These are phyloP conservation scores for Betula pendula DNA, from an alignment of 306 rosid species.

Conservation along the genomic window DNA sequence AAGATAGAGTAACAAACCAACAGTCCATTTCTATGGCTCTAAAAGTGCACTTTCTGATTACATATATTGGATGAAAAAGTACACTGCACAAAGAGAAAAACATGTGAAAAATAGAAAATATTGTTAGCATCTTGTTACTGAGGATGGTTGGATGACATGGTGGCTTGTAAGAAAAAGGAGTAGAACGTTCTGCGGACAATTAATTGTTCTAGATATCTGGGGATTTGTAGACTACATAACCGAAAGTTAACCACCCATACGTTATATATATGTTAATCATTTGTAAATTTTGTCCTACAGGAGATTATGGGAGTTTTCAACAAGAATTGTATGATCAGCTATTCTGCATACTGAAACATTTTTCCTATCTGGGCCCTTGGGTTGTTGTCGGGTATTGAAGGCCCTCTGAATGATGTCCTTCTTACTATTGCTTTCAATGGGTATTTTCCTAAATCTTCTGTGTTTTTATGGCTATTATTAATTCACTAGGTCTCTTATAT, in stretches of 20 bases:
- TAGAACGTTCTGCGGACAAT: background rate
- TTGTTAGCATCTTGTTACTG: background rate
- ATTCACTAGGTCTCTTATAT: too few species aligned
- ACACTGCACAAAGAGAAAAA: too few species aligned
- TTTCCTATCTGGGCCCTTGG: constrained; percentile 16
- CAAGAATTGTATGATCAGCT: constrained; percentile 47
- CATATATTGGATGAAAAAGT: too few species aligned
- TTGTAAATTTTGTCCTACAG: constrained; percentile 6
- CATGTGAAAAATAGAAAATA: background rate
- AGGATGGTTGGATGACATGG: background rate
- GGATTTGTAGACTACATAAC: background rate
- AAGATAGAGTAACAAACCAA: background rate
- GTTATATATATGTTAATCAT: background rate
- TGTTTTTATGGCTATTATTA: too few species aligned
- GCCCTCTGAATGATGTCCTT: constrained; percentile 2
- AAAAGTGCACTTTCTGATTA: too few species aligned
- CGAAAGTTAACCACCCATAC: background rate
- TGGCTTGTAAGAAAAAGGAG: background rate
- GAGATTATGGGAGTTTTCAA: constrained; percentile 48
- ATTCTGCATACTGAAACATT: constrained; percentile 33
- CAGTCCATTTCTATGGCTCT: background rate
- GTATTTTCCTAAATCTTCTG: background rate
- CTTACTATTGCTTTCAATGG: background rate
- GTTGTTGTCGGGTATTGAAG: constrained; percentile 27
- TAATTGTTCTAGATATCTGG: background rate